Base-by-base conservation (phyloP, 2,329 filamentous ascomycete species). In the Aspergillus puulaauensis region DNA sequence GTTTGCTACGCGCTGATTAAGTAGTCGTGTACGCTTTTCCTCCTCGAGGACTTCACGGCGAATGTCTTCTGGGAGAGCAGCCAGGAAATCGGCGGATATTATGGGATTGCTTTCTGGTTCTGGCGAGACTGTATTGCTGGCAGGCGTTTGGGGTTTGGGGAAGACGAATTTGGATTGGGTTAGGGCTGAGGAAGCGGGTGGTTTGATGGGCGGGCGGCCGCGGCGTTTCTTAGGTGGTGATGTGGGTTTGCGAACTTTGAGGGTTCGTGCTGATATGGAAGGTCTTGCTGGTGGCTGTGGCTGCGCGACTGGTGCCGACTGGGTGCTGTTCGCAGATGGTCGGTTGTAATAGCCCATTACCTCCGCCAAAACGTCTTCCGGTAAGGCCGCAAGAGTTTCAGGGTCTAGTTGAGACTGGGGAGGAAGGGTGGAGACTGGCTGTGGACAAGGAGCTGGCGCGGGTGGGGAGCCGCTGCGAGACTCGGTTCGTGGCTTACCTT, bases 281-380 rank as follows among this genome's bases (percentile, higher is more conserved):
- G 58, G 58, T 37, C 46, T 53, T 2, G 56, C 12, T 5, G 40
- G 35, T n/a, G 49, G 24, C 43, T 14, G 37, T 17, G 35, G 27
- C 31, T 23, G 41, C 11, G 27, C 8, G 15, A 43, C 21, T 6
- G 33, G 5, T 40, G 45, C 15, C 21, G 54, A 12, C 33, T 41
- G 27, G 31, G 46, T 39, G n/a, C 17, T 15, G 31, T 47, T 21
- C 12, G 11, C 52, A 21, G 39, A 27, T 2, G 49, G 67, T 55
- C 59, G 74, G 53, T 71, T 62, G 65, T 96, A 96, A 35, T 89
- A 86, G 3, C 84, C 87, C 8, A 97, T 75, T 0, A 98, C 80
- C 73, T 98, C 95, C 2, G 87, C 85, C 61, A 93, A 90, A 70
- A 99, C 86, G 61, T 96, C 91, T 39, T 89, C 86, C 0, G 95